These are phyloP conservation scores for Lepidium sativum DNA, from an alignment of 345 rosid genomes.

Conservation along the genomic window DNA sequence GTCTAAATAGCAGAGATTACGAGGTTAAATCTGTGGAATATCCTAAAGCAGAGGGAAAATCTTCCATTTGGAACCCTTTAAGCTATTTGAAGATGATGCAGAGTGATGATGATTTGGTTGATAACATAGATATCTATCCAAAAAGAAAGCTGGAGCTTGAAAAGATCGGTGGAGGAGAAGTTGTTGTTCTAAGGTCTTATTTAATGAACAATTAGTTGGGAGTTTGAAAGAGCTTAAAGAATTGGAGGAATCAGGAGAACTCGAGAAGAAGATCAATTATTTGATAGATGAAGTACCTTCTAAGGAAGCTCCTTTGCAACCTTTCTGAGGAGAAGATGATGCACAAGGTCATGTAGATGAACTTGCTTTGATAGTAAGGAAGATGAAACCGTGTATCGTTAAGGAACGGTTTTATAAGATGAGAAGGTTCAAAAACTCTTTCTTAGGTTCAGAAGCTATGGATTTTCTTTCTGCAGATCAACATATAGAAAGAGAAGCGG, in stretches of 20 bases:
- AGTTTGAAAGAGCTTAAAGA: slow-evolving; percentile 51
- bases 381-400: slow-evolving; percentile 62
- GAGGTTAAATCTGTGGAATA: no score
- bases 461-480: slow-evolving; percentile 64
- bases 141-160: no score
- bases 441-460: slow-evolving; percentile 77
- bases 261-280: slow-evolving; percentile 58
- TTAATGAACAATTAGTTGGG: slow-evolving; percentile 65
- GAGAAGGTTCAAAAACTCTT: no score
- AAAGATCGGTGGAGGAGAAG: slow-evolving; percentile 25
- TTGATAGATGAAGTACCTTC: slow-evolving; percentile 51
- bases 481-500: slow-evolving; percentile 66
- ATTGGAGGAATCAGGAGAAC: no score
- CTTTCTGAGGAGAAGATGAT: slow-evolving; percentile 90
- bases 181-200: slow-evolving; percentile 54
- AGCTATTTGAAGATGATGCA: no score
- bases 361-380: slow-evolving; percentile 57
- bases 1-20: no score
- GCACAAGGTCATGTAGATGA: slow-evolving; percentile 61
- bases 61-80: no score
- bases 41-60: no score
- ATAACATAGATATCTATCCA: no score
- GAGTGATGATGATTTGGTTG: no score
- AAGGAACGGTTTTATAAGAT: slow-evolving; percentile 73
- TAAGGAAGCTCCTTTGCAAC: slow-evolving; percentile 63